phyloP scores from a whole-genome alignment of 352 stramenopile species.

The Elongisporangium anandrum region DNA sequence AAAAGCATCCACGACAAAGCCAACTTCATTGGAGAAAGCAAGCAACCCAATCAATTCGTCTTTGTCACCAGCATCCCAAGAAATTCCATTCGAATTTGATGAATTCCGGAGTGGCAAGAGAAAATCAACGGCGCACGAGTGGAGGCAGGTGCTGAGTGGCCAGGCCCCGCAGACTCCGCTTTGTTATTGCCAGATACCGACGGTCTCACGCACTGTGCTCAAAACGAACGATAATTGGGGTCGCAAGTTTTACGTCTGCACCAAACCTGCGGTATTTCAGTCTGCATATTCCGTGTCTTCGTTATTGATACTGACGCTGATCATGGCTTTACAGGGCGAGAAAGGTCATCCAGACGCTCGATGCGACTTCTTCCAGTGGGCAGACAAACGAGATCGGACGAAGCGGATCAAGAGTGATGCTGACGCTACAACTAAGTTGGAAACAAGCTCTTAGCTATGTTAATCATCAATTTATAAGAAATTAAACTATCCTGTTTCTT shows the following conservation, averaged over 20 bases:
- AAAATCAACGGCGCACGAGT: constrained; percentile 34
- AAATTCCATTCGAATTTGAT: background rate
- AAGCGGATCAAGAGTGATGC: constrained; percentile 5
- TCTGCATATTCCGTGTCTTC: too few species aligned
- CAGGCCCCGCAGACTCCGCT: constrained; percentile 49
- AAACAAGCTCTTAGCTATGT: background rate
- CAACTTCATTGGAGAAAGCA: background rate
- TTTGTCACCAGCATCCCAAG: background rate
- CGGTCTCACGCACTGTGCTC: constrained; percentile 67
- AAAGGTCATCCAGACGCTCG: constrained; percentile 67
- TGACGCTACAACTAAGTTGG: background rate
- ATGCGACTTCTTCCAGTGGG: constrained; percentile 88
- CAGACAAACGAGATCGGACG: constrained; percentile 25
- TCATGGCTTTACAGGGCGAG: constrained; percentile 47
- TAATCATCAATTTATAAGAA: background rate
- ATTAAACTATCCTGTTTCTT: background rate
- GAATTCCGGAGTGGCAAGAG: constrained; percentile 11
- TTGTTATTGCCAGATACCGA: constrained; percentile 63
- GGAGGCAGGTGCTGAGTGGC: constrained; percentile 67
- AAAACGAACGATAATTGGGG: constrained; percentile 82
- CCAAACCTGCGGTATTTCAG: constrained; percentile 74
- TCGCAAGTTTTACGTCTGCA: constrained; percentile 85
- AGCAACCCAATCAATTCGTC: background rate
- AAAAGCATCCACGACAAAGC: background rate
- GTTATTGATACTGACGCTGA: constrained; percentile 4